Evolutionary conservation across 768 basidiomycete species (phyloP).

Genomic region (Leccinum imitatum): DNA sequence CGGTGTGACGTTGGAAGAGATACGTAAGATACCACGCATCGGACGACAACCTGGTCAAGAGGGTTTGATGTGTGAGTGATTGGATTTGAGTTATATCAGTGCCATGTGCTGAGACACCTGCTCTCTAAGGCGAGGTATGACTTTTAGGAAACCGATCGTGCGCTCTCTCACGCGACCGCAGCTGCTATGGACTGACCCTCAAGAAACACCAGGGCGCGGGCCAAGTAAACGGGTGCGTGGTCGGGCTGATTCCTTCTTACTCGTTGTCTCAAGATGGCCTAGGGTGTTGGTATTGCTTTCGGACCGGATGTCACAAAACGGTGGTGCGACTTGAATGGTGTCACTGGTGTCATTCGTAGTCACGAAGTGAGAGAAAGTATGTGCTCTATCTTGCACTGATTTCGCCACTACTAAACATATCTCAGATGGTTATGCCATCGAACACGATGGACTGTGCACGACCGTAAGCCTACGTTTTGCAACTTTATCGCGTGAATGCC

Average conservation of each 20-base stretch:
- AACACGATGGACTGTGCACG: constrained; percentile 92
- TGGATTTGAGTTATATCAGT: constrained; percentile 4
- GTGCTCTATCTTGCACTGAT: constrained; percentile 20
- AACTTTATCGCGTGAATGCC: constrained; percentile 7
- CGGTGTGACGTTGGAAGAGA: constrained; percentile 90
- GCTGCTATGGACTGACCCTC: constrained; percentile 97
- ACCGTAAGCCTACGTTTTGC: constrained; percentile 53
- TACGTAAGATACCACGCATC: constrained; percentile 83
- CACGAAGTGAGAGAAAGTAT: constrained; percentile 94
- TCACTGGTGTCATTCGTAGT: constrained; percentile 88
- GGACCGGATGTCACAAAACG: constrained; percentile 90
- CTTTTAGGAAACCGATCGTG: not conserved
- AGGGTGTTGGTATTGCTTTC: constrained; percentile 96
- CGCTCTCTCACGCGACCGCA: constrained; percentile 32
- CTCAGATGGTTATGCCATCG: constrained; percentile 88
- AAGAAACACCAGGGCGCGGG: constrained; percentile 82
- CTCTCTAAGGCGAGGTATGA: constrained; percentile 57
- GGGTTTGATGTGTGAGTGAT: constrained; percentile 84
- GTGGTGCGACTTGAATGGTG: constrained; percentile 86
- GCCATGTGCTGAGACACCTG: constrained; percentile 10
- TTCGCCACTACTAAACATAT: constrained; percentile 6
- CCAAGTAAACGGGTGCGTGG: constrained; percentile 90
- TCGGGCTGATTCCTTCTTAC: constrained; percentile 1
- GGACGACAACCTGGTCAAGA: constrained; percentile 92
- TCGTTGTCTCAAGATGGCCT: constrained; percentile 17